Evolutionary conservation across 768 basidiomycete genomes (phyloP).

Genomic region (Crassisporium funariophilum): DNA sequence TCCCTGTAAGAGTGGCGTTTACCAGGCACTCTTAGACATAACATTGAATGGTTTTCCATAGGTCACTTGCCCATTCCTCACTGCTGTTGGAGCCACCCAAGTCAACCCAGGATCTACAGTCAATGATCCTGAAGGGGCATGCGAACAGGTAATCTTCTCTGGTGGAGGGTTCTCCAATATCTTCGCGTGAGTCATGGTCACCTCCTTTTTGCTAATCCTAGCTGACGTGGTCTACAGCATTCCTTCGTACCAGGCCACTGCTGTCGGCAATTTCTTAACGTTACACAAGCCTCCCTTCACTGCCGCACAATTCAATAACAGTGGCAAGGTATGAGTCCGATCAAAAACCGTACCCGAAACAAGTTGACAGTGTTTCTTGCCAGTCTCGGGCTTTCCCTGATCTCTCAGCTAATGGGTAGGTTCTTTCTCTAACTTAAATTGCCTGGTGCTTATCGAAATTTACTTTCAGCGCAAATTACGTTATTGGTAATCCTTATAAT

Average conservation of each 20-base stretch:
- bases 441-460: neutral
- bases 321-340: slow-evolving; percentile 32
- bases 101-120: slow-evolving; percentile 46
- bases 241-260: slow-evolving; percentile 47
- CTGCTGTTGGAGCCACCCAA: slow-evolving; percentile 55
- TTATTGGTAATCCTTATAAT: slow-evolving; percentile 32
- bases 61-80: slow-evolving; percentile 51
- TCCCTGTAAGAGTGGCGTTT: slow-evolving; percentile 20
- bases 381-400: slow-evolving; percentile 54
- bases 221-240: slow-evolving; percentile 7
- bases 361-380: neutral
- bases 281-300: slow-evolving; percentile 43
- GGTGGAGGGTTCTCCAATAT: slow-evolving; percentile 56
- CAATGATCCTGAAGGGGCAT: slow-evolving; percentile 46
- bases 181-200: slow-evolving; percentile 31
- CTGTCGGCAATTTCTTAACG: slow-evolving; percentile 42
- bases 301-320: slow-evolving; percentile 46
- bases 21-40: neutral
- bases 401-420: slow-evolving; percentile 50
- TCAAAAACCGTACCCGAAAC: neutral
- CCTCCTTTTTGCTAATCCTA: neutral
- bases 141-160: slow-evolving; percentile 47
- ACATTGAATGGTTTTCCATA: slow-evolving; percentile 6
- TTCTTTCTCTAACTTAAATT: neutral
- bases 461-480: slow-evolving; percentile 36